Evolutionary conservation across 768 basidiomycete genomes (phyloP).

Genomic region (Sarcomyxa edulis): DNA sequence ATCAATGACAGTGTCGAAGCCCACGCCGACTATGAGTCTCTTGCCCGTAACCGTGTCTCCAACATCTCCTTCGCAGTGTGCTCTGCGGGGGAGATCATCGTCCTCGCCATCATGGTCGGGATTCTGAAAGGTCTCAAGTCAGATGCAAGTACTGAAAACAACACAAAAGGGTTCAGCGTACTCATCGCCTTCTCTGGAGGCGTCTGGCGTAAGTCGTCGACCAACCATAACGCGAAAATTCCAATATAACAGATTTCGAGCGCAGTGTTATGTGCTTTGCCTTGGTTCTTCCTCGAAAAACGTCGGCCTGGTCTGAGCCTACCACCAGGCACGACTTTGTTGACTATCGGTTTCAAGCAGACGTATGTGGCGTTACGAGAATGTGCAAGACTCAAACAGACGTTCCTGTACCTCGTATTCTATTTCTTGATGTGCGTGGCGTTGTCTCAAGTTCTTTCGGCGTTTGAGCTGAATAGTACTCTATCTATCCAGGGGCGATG

Average conservation of each 20-base stretch:
- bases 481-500: conserved; percentile 53
- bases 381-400: conserved; percentile 65
- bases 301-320: conserved; percentile 58
- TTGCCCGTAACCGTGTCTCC: conserved; percentile 67
- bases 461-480: not conserved
- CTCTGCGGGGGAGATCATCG: conserved; percentile 65
- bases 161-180: conserved; percentile 70
- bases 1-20: conserved; percentile 32
- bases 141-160: conserved; percentile 59
- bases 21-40: conserved; percentile 52
- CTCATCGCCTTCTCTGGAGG: conserved; percentile 77
- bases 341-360: conserved; percentile 67
- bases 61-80: conserved; percentile 70
- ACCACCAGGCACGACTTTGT: conserved; percentile 47
- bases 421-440: conserved; percentile 66
- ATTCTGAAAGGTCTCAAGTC: conserved; percentile 64
- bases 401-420: conserved; percentile 68
- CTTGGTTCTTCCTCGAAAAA: conserved; percentile 72
- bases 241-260: no score
- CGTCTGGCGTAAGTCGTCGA: conserved; percentile 54
- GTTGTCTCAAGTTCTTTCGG: not conserved
- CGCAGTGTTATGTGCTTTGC: conserved; percentile 59
- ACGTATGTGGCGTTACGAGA: conserved; percentile 56
- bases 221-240: no score
- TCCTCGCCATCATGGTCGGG: conserved; percentile 70